Base-by-base conservation (phyloP, 805 yeast species). In the Cyberlindnera meyerae region DNA sequence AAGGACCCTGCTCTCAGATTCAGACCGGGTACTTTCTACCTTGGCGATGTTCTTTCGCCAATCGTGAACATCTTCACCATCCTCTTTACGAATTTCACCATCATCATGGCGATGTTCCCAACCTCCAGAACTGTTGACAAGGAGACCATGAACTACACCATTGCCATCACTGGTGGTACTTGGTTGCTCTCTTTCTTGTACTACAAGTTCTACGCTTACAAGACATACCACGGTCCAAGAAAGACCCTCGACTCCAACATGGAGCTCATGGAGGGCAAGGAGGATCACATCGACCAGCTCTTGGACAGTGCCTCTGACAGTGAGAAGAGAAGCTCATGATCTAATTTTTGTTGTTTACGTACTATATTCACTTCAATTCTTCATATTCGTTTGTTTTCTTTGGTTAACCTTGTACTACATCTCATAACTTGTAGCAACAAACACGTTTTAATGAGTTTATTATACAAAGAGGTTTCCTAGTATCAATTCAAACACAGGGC, bases 121-220 rank as follows among this genome's bases (percentile, higher is more conserved):
- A 59, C 73, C 3, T 13, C 35, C 8, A 20, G 49, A 51, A 25
- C 80, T 79, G 48, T 46, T 15, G 43, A 40, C 17, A 45, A 39
- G 36, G 44, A 39, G 4, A 41, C 73, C 15, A 81, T 82, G 90
- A 82, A 82, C 60, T 82, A 82, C 55, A 76, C 86, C 0, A 70
- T 71, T 45, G 83, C 75, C 2, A 77, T 81, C 40, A 78, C 75
- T 18, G 71, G 73, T 21, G 79, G 79, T 7, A 70, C 75, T 13
- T 76, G 82, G 82, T 40, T 73, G 5, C 58, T 77, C 14, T 66
- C 82, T 1, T 49, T 68, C 38, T 34, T 68, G 1, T 79, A 79
- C 57, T 79, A 73, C 58, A 66, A 55, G 37, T 54, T 63, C 5
- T 70, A 70, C 52, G 82, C 79, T 4, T 66, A 71, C 42, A 74